phyloP scores from a whole-genome alignment of 345 rosid species.

The Trapa incisa region DNA sequence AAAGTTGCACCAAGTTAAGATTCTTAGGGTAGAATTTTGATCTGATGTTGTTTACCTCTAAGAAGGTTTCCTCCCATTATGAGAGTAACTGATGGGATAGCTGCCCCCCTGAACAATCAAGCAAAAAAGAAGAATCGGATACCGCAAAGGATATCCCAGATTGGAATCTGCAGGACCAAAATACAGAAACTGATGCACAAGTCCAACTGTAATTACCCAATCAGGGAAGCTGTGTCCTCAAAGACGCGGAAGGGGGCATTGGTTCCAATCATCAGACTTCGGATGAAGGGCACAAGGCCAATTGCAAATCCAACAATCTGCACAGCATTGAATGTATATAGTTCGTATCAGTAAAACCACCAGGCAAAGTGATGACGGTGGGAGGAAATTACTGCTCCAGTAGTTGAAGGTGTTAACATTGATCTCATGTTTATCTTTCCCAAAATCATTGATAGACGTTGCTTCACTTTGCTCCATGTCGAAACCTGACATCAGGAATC shows the following conservation, averaged over 20 bases:
- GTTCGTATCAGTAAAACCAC: too few relatives aligned
- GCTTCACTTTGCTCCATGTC: constrained; percentile 11
- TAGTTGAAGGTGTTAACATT: constrained; percentile 29
- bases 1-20: not conserved
- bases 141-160: not conserved
- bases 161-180: too few relatives aligned
- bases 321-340: not conserved
- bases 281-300: constrained; percentile 26
- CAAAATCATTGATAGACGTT: constrained; percentile 2
- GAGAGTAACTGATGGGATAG: constrained; percentile 31
- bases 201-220: constrained; percentile 19
- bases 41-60: constrained; percentile 3
- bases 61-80: constrained; percentile 42
- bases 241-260: constrained; percentile 29
- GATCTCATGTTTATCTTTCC: constrained; percentile 17
- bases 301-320: constrained; percentile 31
- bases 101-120: constrained; percentile 23
- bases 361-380: too few relatives aligned
- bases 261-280: constrained; percentile 22
- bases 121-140: not conserved
- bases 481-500: constrained; percentile 11
- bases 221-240: constrained; percentile 22
- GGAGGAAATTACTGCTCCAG: constrained; percentile 21
- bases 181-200: not conserved
- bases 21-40: not conserved